Evolutionary conservation across 1,284 basidiomycete genomes (phyloP).

Genomic region (Pholiota adiposa): DNA sequence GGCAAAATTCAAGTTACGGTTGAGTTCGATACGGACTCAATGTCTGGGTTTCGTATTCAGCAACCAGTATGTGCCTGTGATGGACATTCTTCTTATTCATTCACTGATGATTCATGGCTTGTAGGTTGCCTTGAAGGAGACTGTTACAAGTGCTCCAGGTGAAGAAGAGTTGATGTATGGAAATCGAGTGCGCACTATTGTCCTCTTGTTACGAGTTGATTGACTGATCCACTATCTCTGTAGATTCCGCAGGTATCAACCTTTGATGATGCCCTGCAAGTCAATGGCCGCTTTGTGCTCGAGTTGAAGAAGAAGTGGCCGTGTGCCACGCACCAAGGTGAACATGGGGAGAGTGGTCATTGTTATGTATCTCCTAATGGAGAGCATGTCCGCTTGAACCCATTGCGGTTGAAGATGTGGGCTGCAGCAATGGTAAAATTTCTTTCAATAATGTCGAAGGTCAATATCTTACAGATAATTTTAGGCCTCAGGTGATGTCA

Average conservation of each 20-base stretch:
- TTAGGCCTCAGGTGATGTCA: constrained; percentile 22
- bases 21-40: constrained; percentile 19
- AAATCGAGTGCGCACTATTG: neutral
- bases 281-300: constrained; percentile 22
- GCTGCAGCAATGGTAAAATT: constrained; percentile 20
- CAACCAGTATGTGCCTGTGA: constrained; percentile 7
- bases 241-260: constrained; percentile 12
- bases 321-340: constrained; percentile 26
- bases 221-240: too few relatives aligned
- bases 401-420: constrained; percentile 17
- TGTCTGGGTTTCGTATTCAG: constrained; percentile 21
- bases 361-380: constrained; percentile 23
- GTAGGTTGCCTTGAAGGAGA: too few relatives aligned
- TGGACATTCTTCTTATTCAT: neutral
- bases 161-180: constrained; percentile 20
- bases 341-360: constrained; percentile 28
- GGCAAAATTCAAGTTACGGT: constrained; percentile 9
- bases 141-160: neutral
- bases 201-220: too few relatives aligned
- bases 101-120: neutral
- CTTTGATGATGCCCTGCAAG: constrained; percentile 14
- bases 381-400: constrained; percentile 18
- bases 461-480: neutral
- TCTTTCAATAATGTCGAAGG: neutral
- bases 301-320: constrained; percentile 27